These are phyloP conservation scores for Magnusiomyces suaveolens DNA, from an alignment of 1,139 yeast species.

Conservation along the genomic window DNA sequence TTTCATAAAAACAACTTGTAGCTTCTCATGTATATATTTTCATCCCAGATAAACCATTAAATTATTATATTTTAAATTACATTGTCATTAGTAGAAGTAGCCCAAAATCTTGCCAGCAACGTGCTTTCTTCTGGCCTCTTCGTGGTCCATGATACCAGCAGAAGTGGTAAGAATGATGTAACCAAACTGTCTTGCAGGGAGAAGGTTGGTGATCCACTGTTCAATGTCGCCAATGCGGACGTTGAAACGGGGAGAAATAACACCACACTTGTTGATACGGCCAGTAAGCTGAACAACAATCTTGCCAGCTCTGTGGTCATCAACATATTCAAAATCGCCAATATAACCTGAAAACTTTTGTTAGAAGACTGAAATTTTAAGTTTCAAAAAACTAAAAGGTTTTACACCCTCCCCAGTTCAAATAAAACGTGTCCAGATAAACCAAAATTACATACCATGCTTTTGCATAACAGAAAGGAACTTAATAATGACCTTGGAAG, in stretches of 20 bases:
- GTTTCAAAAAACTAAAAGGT: no score
- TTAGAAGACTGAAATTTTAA: no score
- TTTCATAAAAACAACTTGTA: neutral
- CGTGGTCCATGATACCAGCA: slow-evolving; percentile 99
- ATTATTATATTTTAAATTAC: no score
- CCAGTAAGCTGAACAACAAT: slow-evolving; percentile 95
- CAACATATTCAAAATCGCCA: slow-evolving; percentile 97
- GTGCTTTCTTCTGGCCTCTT: slow-evolving; percentile 99
- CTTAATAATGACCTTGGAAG: slow-evolving; percentile 96
- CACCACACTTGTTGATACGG: slow-evolving; percentile 98
- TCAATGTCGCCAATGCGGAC: slow-evolving; percentile 88
- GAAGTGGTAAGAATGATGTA: slow-evolving; percentile 95
- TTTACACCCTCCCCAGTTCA: no score
- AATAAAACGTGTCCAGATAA: no score
- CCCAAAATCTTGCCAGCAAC: slow-evolving; percentile 97
- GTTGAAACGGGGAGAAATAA: slow-evolving; percentile 95
- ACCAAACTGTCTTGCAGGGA: slow-evolving; percentile 99
- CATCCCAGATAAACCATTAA: no score
- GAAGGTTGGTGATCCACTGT: slow-evolving; percentile 95
- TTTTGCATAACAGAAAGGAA: slow-evolving; percentile 95
- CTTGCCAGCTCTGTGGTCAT: slow-evolving; percentile 98
- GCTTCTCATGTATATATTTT: neutral
- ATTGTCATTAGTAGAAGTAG: slow-evolving; percentile 86
- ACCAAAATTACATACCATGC: slow-evolving; percentile 81
- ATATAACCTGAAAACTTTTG: slow-evolving; percentile 74